Percentiles rank a stretch among this genome's conserved stretches.
phyloP scores from a whole-genome alignment of 2,329 filamentous ascomycete genomes.

The Colletotrichum somersetense region DNA sequence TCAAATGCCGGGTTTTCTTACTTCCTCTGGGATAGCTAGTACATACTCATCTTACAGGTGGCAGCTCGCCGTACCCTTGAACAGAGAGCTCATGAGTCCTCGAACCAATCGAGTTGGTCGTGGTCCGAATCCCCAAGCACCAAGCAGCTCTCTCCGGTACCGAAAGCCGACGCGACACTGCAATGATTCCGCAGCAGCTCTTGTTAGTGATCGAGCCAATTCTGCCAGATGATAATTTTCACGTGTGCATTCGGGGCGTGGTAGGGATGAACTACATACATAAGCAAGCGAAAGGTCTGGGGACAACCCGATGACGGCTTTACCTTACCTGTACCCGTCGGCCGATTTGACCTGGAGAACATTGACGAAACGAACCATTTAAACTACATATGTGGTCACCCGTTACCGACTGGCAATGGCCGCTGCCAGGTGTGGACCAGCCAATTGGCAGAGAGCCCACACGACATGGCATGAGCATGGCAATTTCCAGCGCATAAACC shows the following conservation, averaged over 20 bases:
- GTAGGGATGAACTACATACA: background rate
- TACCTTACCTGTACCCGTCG: background rate
- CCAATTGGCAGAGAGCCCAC: background rate
- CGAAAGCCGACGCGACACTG: background rate
- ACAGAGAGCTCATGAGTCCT: background rate
- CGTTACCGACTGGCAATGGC: background rate
- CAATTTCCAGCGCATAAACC: slow-evolving; percentile 41
- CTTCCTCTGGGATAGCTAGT: background rate
- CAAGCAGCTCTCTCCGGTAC: background rate
- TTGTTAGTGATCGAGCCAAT: too few species aligned
- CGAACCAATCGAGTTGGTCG: background rate
- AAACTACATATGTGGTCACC: background rate
- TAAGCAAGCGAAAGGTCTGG: background rate
- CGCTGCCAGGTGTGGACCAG: background rate
- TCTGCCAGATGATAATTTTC: too few species aligned
- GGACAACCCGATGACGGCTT: background rate
- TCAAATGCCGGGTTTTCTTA: background rate
- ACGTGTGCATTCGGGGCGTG: background rate
- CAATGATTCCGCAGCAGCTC: background rate
- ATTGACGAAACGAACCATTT: too few species aligned
- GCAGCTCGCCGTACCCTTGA: background rate
- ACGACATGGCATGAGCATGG: background rate
- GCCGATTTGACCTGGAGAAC: background rate
- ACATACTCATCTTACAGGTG: background rate
- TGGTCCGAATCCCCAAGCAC: background rate